Percentiles rank a stretch among this genome's conserved stretches.
Evolutionary conservation across 768 basidiomycete species (phyloP).

Genomic region (Rhodotorula sphaerocarpa): DNA sequence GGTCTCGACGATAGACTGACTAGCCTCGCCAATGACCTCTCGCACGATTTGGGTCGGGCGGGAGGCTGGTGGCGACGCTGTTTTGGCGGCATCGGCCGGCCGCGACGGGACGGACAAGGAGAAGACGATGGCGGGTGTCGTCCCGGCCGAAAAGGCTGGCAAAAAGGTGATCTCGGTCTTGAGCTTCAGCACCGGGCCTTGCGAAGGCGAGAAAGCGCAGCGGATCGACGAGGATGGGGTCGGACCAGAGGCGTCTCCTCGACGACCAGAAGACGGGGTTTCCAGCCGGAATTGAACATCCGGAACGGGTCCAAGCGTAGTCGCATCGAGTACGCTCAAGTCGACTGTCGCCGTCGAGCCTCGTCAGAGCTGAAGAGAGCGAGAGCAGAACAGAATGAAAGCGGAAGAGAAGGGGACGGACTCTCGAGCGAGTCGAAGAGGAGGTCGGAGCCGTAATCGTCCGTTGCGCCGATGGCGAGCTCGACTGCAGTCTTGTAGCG

Average conservation of each 20-base stretch:
- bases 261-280: too few relatives aligned
- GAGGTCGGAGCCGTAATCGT: conserved; percentile 32
- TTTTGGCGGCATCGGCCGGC: too few relatives aligned
- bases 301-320: neutral
- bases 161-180: neutral
- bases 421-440: conserved; percentile 22
- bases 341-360: too few relatives aligned
- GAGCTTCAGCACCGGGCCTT: conserved; percentile 11
- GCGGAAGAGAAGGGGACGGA: neutral
- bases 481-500: conserved; percentile 7
- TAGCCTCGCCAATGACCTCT: neutral
- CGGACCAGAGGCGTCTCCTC: too few relatives aligned
- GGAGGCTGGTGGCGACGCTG: neutral
- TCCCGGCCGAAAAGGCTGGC: neutral
- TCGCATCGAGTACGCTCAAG: neutral
- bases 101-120: neutral
- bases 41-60: neutral
- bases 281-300: neutral
- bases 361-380: neutral
- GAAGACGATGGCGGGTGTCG: neutral
- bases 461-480: conserved; percentile 19
- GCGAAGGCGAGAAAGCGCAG: conserved; percentile 18
- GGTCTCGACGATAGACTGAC: neutral
- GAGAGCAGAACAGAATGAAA: fast-evolving
- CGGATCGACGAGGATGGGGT: neutral